Evolutionary conservation across 2,329 filamentous ascomycete species (phyloP).

Genomic region (Alternaria novae-zelandiae): DNA sequence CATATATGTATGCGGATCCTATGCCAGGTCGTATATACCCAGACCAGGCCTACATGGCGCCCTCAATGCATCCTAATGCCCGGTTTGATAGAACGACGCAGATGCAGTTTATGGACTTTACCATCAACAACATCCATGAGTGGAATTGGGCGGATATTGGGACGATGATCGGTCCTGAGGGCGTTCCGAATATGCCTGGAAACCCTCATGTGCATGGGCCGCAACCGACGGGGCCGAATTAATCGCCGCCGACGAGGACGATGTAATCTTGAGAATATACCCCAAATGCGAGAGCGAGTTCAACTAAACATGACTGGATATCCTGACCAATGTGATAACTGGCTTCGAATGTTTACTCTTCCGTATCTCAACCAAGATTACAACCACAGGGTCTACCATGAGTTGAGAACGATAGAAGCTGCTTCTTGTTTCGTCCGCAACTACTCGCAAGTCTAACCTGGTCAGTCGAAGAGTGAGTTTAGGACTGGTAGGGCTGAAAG

Average conservation of each 20-base stretch:
- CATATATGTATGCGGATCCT: slow-evolving; percentile 40
- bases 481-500: neutral
- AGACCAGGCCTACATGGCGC: slow-evolving; percentile 21
- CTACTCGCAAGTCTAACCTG: neutral
- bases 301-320: neutral
- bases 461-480: neutral
- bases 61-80: slow-evolving; percentile 20
- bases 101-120: slow-evolving; percentile 47
- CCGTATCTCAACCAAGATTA: neutral
- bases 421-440: neutral
- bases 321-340: neutral
- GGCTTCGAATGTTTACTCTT: neutral
- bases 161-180: slow-evolving; percentile 32
- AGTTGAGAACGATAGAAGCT: neutral
- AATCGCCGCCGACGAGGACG: neutral
- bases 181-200: slow-evolving; percentile 14
- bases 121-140: slow-evolving; percentile 43
- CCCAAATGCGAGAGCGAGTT: neutral
- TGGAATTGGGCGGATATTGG: slow-evolving; percentile 46
- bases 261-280: neutral
- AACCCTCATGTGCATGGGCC: slow-evolving; percentile 11
- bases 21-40: slow-evolving; percentile 30
- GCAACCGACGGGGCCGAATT: slow-evolving; percentile 8
- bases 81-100: slow-evolving; percentile 38
- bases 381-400: neutral